Percentiles rank a stretch among this genome's conserved stretches.
Conservation (phyloP, 2,329 filamentous ascomycete genomes). For the Iodosphaeria phyllophila region DNA sequence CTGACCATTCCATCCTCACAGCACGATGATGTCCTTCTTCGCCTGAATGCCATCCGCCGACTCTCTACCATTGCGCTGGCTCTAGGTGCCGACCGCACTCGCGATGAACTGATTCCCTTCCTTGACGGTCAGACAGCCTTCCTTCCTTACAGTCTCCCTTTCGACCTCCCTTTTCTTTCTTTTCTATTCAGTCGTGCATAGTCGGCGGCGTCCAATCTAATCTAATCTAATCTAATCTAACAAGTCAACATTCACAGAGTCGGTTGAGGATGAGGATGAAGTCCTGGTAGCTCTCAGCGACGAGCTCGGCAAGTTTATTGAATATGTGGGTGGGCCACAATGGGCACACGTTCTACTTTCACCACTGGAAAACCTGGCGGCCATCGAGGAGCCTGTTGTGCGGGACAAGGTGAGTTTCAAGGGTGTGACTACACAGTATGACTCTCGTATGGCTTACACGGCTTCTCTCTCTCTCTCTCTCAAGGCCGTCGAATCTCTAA, state of each 20-base stretch:
- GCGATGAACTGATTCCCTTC: conserved; percentile 97
- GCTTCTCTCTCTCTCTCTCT: conserved; percentile 4
- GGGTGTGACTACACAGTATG: conserved; percentile 1
- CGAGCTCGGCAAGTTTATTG: conserved; percentile 89
- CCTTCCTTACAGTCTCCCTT: conserved; percentile 2
- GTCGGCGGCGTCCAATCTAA: too few relatives aligned
- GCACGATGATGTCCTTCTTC: conserved; percentile 97
- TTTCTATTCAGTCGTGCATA: conserved; percentile 3
- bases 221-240: too few relatives aligned
- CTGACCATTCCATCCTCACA: conserved; percentile 21
- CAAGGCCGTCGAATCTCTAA: conserved; percentile 93
- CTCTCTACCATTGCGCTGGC: conserved; percentile 96
- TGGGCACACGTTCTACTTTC: conserved; percentile 92
- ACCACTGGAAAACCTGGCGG: conserved; percentile 90
- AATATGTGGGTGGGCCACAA: conserved; percentile 90
- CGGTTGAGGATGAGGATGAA: conserved; percentile 97
- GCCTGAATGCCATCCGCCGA: conserved; percentile 95
- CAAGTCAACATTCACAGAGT: too few relatives aligned
- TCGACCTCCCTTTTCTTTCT: not conserved
- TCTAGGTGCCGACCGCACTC: conserved; percentile 84
- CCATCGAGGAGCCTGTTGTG: conserved; percentile 95
- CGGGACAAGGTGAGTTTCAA: conserved; percentile 66
- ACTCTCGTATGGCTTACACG: conserved; percentile 4
- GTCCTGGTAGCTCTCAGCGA: conserved; percentile 93
- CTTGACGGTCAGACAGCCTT: conserved; percentile 62